Percentiles rank a stretch among this genome's conserved stretches.
These are phyloP conservation scores for Botrytis aclada DNA, from an alignment of 2,329 filamentous ascomycete genomes.

Conservation along the genomic window DNA sequence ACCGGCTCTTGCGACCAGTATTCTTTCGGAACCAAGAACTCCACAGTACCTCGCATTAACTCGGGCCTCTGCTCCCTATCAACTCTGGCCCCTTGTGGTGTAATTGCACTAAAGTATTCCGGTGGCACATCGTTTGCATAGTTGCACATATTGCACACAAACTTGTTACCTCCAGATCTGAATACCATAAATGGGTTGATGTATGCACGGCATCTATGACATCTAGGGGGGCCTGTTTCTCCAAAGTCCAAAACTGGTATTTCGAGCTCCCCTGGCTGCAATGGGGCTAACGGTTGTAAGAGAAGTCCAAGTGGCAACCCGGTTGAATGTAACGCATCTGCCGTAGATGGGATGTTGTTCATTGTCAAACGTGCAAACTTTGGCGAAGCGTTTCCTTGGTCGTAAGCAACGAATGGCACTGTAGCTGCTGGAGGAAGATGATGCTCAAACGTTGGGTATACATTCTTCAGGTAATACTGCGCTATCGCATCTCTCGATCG, in stretches of 20 bases:
- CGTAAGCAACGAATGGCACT: constrained; percentile 86
- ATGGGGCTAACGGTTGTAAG: constrained; percentile 79
- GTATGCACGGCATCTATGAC: constrained; percentile 88
- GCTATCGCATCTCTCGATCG: constrained; percentile 78
- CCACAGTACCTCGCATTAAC: constrained; percentile 85
- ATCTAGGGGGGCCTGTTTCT: constrained; percentile 83
- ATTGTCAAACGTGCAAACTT: constrained; percentile 89
- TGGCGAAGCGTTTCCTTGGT: constrained; percentile 94
- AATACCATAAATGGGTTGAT: constrained; percentile 99
- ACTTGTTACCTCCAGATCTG: constrained; percentile 87
- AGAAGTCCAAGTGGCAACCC: constrained; percentile 83
- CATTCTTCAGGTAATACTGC: constrained; percentile 78
- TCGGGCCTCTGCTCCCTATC: constrained; percentile 89
- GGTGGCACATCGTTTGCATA: constrained; percentile 91
- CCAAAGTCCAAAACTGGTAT: constrained; percentile 96
- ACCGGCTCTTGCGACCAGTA: constrained; percentile 97
- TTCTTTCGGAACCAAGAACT: constrained; percentile 95
- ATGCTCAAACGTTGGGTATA: constrained; percentile 94
- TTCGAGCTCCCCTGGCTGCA: constrained; percentile 79
- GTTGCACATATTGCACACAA: constrained; percentile 96
- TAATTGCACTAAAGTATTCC: constrained; percentile 92
- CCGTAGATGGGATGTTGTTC: constrained; percentile 84
- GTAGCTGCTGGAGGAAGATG: constrained; percentile 86
- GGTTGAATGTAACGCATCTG: constrained; percentile 76
- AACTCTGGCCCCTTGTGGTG: constrained; percentile 79